Conservation (phyloP, 2,329 filamentous ascomycete species). For the Acrocalymma vagum region DNA sequence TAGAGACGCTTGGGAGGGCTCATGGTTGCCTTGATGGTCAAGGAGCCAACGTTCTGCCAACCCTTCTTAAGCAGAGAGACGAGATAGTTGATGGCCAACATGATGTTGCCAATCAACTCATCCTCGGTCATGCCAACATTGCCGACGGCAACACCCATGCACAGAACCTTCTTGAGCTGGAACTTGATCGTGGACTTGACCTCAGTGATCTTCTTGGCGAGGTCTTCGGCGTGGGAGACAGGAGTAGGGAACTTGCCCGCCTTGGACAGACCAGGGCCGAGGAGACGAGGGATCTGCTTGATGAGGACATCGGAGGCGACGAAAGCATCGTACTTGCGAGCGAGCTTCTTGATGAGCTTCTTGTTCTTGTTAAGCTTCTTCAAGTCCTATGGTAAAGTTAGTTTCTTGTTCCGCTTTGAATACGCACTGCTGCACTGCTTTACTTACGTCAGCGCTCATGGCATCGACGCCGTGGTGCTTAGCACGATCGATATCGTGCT, state of each 20-base stretch:
- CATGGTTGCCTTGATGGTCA: slow-evolving; percentile 99
- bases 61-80: slow-evolving; percentile 99
- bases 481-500: slow-evolving; percentile 99
- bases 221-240: slow-evolving; percentile 95
- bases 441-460: slow-evolving; percentile 83
- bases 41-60: slow-evolving; percentile 99
- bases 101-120: slow-evolving; percentile 97
- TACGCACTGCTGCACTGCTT: no score
- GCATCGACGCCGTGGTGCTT: slow-evolving; percentile 99
- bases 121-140: slow-evolving; percentile 98
- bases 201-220: slow-evolving; percentile 94
- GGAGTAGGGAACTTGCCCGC: slow-evolving; percentile 99
- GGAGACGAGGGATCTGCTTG: slow-evolving; percentile 99
- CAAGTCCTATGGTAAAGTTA: slow-evolving; percentile 67
- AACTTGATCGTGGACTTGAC: slow-evolving; percentile 99
- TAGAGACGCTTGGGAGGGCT: slow-evolving; percentile 97
- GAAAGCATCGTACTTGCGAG: slow-evolving; percentile 99
- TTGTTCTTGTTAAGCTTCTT: slow-evolving; percentile 99
- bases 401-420: background rate
- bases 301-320: slow-evolving; percentile 96
- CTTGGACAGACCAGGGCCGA: slow-evolving; percentile 72
- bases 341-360: slow-evolving; percentile 99
- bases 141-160: slow-evolving; percentile 98
- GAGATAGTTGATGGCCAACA: slow-evolving; percentile 99
- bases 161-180: slow-evolving; percentile 99